Evolutionary conservation across 164 flowering plant species (phyloP).

Genomic region (Dillenia turbinata): DNA sequence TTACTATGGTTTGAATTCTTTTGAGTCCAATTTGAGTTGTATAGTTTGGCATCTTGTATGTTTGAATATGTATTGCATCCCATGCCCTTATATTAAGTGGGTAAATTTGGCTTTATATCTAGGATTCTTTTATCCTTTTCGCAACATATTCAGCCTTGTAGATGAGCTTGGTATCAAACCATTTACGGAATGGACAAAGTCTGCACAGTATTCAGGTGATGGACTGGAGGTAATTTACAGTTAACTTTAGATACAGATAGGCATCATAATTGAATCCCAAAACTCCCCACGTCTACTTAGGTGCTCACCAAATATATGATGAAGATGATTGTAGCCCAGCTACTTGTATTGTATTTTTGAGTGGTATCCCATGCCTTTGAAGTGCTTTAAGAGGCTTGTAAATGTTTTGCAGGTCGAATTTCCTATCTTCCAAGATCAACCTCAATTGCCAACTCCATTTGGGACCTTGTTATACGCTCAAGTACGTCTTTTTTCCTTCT

Average conservation of each 20-base stretch:
- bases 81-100: no score
- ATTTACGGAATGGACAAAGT: slow-evolving; percentile 52
- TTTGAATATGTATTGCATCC: no score
- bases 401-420: slow-evolving; percentile 44
- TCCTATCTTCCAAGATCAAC: slow-evolving; percentile 53
- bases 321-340: no score
- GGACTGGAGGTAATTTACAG: slow-evolving; percentile 47
- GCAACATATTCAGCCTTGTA: slow-evolving; percentile 51
- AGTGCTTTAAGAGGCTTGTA: neutral
- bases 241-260: no score
- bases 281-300: neutral
- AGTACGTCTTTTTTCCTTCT: slow-evolving; percentile 20
- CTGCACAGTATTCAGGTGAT: slow-evolving; percentile 54
- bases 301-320: no score
- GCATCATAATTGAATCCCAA: neutral
- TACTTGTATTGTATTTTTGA: no score
- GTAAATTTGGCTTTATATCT: neutral
- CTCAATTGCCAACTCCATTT: slow-evolving; percentile 53
- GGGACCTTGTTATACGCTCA: slow-evolving; percentile 43
- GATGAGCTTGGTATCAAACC: slow-evolving; percentile 61
- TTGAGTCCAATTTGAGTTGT: no score
- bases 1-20: no score
- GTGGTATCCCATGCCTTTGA: no score
- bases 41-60: no score
- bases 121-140: slow-evolving; percentile 62